Evolutionary conservation across 345 rosid species (phyloP), one percentile per base, ranked within the genome.

Genomic region (Psidium guajava): DNA sequence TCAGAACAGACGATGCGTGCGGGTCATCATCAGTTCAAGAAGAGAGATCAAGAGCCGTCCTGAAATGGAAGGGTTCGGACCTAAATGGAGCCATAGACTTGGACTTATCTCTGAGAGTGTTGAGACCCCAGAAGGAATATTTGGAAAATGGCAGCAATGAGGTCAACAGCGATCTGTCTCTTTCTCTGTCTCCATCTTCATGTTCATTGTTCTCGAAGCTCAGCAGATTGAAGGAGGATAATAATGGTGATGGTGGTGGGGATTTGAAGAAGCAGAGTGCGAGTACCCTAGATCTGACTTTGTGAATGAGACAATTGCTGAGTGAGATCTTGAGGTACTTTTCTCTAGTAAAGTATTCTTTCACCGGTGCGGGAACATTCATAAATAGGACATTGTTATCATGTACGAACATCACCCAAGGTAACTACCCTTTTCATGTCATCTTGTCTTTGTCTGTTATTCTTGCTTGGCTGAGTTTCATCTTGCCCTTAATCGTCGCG

Each of bases 261-360:
- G 89, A 89, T 90, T 82, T 53, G 55, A 86, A 85, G 83, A 85
- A 89, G 84, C 89, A 51, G 85, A 85, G 84, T 86, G 89, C 93
- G 86, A 94, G 95, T 95, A 90, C 93, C 88, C 95, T 91, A 85
- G 96, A 96, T 92, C 99, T 95, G 91, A 94, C 98, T 93, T 88
- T 95, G 83, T 94, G 98, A 95, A 94, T 91, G 90, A 59, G 64
- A 92, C 87, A 87, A 86, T 86, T 36, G 36, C 47, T 2, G 84
- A 93, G 93, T 92, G 94, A 93, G 98, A 92, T 92, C 91, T 88
- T 91, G 94, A 93, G 92, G 93, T 91, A 93, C 94, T 94, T 91
- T 91, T 89, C 50, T 56, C 27, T 25, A n/a, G 44, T n/a, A n/a
- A n/a, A n/a, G n/a, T 27, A 3, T 36, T 36, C 80, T 47, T 82